A percentile compares a stretch with the other conserved stretches of the same genome.
Evolutionary conservation across 1,139 yeast genomes (phyloP).

Genomic region (Zygoascus sp.): DNA sequence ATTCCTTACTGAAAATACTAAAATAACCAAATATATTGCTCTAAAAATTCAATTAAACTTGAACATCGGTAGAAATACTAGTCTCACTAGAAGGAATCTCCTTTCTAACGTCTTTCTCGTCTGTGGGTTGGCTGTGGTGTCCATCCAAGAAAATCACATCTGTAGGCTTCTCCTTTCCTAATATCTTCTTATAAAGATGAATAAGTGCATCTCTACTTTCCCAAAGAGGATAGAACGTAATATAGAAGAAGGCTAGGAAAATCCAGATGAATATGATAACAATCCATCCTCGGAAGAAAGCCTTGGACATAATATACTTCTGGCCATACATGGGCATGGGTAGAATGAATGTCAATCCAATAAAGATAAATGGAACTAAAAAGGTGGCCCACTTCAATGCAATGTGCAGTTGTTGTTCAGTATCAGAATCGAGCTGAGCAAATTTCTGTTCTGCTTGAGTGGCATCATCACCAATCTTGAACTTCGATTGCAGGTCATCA

Average conservation of each 20-base stretch:
- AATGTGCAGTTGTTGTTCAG: conserved; percentile 30
- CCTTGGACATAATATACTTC: conserved; percentile 16
- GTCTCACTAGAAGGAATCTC: no score
- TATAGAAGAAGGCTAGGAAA: conserved; percentile 15
- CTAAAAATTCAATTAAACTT: no score
- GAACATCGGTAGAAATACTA: no score
- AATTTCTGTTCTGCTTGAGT: conserved; percentile 17
- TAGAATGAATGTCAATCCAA: conserved; percentile 8
- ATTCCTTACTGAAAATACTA: no score
- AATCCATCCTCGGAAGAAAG: conserved; percentile 19
- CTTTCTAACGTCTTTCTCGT: not conserved
- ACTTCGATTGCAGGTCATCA: conserved; percentile 38
- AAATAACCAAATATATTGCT: no score
- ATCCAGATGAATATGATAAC: conserved; percentile 19
- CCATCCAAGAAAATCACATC: conserved; percentile 5
- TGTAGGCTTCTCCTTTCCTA: conserved; percentile 11
- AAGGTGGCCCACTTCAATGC: conserved; percentile 44
- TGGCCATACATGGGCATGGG: conserved; percentile 20
- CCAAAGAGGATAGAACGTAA: conserved; percentile 15
- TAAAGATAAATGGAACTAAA: conserved; percentile 46
- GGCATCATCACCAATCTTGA: conserved; percentile 60
- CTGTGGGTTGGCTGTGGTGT: conserved; percentile 6
- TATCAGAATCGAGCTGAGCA: conserved; percentile 13
- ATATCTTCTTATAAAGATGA: conserved; percentile 6
- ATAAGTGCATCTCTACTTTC: conserved; percentile 12